Percentiles rank a stretch among this genome's conserved stretches.
Conservation (phyloP, 1,139 yeast genomes). For the Suhomyces atakaporum region DNA sequence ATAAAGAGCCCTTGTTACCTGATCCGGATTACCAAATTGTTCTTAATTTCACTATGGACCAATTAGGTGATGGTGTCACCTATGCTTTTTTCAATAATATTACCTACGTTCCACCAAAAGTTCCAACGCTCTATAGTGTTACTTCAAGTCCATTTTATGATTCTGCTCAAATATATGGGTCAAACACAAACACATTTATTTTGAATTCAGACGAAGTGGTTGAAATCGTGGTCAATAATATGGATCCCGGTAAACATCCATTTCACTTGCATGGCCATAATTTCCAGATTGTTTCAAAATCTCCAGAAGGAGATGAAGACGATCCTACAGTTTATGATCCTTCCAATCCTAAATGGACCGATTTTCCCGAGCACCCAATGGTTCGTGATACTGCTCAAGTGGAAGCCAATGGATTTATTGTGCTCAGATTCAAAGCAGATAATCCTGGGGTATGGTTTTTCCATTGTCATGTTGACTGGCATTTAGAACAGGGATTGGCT, state of each 20-base stretch:
- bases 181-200: slow-evolving; percentile 64
- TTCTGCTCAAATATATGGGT: slow-evolving; percentile 59
- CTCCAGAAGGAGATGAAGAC: slow-evolving; percentile 52
- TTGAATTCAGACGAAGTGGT: slow-evolving; percentile 63
- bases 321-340: slow-evolving; percentile 55
- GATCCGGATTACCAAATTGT: slow-evolving; percentile 64
- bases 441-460: slow-evolving; percentile 93
- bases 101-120: slow-evolving; percentile 62
- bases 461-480: slow-evolving; percentile 97
- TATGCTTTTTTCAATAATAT: slow-evolving; percentile 76
- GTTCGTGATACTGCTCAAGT: slow-evolving; percentile 67
- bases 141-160: slow-evolving; percentile 49
- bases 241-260: slow-evolving; percentile 88
- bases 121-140: slow-evolving; percentile 64
- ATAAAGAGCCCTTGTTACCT: slow-evolving; percentile 42
- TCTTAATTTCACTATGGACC: slow-evolving; percentile 64
- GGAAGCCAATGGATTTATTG: slow-evolving; percentile 65
- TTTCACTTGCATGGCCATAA: slow-evolving; percentile 89
- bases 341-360: slow-evolving; percentile 48
- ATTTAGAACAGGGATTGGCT: slow-evolving; percentile 84
- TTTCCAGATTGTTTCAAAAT: slow-evolving; percentile 72
- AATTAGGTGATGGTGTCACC: slow-evolving; percentile 69
- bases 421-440: slow-evolving; percentile 68
- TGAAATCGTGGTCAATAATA: slow-evolving; percentile 71
- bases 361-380: slow-evolving; percentile 63